phyloP scores from a whole-genome alignment of 345 rosid genomes.

The Turritis glabra region DNA sequence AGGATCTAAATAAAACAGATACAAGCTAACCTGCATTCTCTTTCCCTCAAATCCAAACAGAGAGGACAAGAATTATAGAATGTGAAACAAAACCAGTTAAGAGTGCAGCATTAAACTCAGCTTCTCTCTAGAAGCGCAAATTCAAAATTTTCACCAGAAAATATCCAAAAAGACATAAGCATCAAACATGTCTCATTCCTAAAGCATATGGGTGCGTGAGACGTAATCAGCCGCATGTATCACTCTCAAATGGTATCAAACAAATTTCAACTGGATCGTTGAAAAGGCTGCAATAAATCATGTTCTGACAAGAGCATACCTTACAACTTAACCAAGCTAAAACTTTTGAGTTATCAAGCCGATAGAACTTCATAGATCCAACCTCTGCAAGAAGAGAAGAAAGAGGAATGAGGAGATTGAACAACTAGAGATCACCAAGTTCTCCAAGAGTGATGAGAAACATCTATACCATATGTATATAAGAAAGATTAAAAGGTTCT shows the following conservation, averaged over 20 bases:
- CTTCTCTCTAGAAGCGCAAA: not conserved
- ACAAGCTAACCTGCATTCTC: not conserved
- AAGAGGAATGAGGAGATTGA: constrained; percentile 11
- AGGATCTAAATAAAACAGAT: not conserved
- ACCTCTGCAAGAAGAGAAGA: constrained; percentile 52
- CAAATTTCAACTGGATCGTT: not conserved
- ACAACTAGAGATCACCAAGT: constrained; percentile 1
- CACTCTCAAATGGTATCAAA: not conserved
- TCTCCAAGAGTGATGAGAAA: not conserved
- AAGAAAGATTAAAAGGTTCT: not conserved
- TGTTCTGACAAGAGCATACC: constrained; percentile 47
- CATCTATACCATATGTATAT: not conserved
- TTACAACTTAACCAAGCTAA: constrained; percentile 75
- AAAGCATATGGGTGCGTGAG: not conserved
- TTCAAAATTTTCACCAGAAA: not conserved
- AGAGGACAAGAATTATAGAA: not conserved
- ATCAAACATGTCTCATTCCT: not conserved
- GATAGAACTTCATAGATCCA: constrained; percentile 74
- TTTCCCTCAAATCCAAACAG: not conserved
- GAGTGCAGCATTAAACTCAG: constrained; percentile 1
- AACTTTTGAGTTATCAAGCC: constrained; percentile 81
- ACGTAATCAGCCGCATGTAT: constrained; percentile 15
- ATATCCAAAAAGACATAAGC: not conserved
- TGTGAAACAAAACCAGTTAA: constrained; percentile 11
- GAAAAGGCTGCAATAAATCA: not conserved